Evolutionary conservation across 495 filamentous ascomycete genomes (phyloP), one percentile per base, ranked within the genome.

Genomic region (Penicillium macrosclerotiorum): DNA sequence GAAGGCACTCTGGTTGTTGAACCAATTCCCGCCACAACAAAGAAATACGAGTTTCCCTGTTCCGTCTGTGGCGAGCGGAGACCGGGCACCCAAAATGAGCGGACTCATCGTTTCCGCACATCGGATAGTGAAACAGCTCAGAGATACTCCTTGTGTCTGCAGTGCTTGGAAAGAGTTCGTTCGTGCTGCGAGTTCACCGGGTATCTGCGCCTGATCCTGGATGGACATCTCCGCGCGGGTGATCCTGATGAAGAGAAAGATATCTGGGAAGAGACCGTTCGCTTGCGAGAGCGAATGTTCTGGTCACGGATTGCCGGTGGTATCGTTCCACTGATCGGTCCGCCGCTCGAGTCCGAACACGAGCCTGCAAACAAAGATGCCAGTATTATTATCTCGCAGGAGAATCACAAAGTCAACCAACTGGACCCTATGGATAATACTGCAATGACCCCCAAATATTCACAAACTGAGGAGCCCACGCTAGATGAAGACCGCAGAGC

Each of bases 231-330:
- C 79, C 79, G 88, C 27, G 66, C 69, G 22, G 81, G 81, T 20
- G 89, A 96, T 27, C 74, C 80, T 24, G 87, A 90, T 43, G 86
- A 88, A 26, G 82, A 88, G 61, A 85, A 82, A 50, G 81, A 82
- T 25, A 89, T 90, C 3, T 98, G 93, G 93, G 90, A 95, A 59
- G 93, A 97, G 67, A 88, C 88, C 41, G 83, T 95, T 13, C 80
- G 86, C 14, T 68, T 97, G 37, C 75, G 93, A 33, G 93, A 98
- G 61, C 78, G 89, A 49, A 95, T 96, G 85, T 98, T 98, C 60
- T 98, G 93, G 93, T 82, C 85, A 34, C 73, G 93, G 20, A 80
- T 97, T 34, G 92, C 92, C 12, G 91, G 86, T 12, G 91, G 91
- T 13, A 88, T 96, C 3, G 71, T 96, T 33, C 91, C 90, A 0